phyloP scores from a whole-genome alignment of 768 basidiomycete genomes.

The Suillus occidentalis region DNA sequence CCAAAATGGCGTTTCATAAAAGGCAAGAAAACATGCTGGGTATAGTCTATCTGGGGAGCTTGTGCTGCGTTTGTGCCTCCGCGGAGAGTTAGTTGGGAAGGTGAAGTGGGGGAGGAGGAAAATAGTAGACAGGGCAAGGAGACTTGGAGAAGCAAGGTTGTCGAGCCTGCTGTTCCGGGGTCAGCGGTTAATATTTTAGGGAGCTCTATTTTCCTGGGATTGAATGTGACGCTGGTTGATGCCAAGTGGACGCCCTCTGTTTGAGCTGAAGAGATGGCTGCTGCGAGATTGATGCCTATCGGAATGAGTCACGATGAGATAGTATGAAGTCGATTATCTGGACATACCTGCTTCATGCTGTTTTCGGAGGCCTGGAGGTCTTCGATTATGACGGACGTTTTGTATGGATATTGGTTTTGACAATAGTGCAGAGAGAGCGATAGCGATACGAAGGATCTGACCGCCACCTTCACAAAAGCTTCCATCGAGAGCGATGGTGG shows the following conservation, averaged over 20 bases:
- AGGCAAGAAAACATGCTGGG: constrained; percentile 62
- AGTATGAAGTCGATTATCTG: neutral
- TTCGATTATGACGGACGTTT: constrained; percentile 59
- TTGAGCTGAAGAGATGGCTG: constrained; percentile 56
- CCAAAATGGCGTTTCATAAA: constrained; percentile 62
- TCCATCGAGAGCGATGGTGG: constrained; percentile 32
- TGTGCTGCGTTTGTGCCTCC: constrained; percentile 74
- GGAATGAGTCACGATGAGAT: neutral
- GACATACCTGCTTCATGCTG: constrained; percentile 68
- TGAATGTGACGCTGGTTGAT: constrained; percentile 56
- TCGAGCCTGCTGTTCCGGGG: constrained; percentile 66
- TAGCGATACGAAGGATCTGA: constrained; percentile 69
- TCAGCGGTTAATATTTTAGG: constrained; percentile 45
- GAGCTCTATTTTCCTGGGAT: constrained; percentile 45
- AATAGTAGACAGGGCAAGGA: constrained; percentile 71
- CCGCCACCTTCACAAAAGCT: constrained; percentile 59
- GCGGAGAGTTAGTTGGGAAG: constrained; percentile 52
- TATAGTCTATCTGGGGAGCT: constrained; percentile 80
- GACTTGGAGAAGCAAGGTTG: constrained; percentile 69
- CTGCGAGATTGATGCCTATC: constrained; percentile 64
- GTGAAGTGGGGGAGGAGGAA: constrained; percentile 27
- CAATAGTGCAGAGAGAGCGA: constrained; percentile 65
- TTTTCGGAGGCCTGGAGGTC: constrained; percentile 63
- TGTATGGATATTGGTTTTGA: constrained; percentile 57
- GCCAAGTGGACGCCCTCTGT: constrained; percentile 54